Conservation (phyloP, 441 rosid genomes). For the Gossypium lobatum region DNA sequence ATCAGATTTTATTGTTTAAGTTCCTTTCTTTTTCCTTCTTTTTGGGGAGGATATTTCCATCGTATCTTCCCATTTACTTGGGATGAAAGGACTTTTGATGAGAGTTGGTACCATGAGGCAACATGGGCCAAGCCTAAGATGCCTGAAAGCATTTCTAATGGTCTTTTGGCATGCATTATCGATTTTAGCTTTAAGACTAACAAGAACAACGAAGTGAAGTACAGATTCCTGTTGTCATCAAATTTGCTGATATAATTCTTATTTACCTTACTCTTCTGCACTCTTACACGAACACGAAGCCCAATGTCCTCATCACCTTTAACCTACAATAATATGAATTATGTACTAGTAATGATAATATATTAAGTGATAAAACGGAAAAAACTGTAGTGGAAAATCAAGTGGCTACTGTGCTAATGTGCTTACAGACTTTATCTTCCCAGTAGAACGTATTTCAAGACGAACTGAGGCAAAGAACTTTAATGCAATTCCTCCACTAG, state of each 20-base stretch:
- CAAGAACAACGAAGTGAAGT: not conserved
- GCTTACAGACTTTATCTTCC: conserved; percentile 97
- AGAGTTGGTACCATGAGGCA: not conserved
- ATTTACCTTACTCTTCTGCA: conserved; percentile 91
- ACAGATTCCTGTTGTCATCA: not conserved
- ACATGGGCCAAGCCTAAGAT: not conserved
- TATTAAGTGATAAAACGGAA: not conserved
- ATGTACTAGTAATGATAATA: not conserved
- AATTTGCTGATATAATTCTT: conserved; percentile 13
- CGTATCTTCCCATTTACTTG: not conserved
- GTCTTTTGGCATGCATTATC: not conserved
- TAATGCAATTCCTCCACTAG: conserved; percentile 92
- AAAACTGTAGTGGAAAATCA: not conserved
- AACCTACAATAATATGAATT: conserved; percentile 32
- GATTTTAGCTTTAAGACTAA: not conserved
- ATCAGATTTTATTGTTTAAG: not conserved
- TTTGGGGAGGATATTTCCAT: not conserved
- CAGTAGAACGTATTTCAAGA: conserved; percentile 82
- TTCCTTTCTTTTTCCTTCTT: not conserved
- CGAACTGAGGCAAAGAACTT: conserved; percentile 95
- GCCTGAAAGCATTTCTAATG: conserved; percentile 3
- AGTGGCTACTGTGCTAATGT: conserved; percentile 32
- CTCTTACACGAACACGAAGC: conserved; percentile 87
- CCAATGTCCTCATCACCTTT: conserved; percentile 96
- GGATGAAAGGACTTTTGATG: not conserved